Evolutionary conservation across 202 grass and related monocot genomes (phyloP).

Genomic region (Digitaria exilis): DNA sequence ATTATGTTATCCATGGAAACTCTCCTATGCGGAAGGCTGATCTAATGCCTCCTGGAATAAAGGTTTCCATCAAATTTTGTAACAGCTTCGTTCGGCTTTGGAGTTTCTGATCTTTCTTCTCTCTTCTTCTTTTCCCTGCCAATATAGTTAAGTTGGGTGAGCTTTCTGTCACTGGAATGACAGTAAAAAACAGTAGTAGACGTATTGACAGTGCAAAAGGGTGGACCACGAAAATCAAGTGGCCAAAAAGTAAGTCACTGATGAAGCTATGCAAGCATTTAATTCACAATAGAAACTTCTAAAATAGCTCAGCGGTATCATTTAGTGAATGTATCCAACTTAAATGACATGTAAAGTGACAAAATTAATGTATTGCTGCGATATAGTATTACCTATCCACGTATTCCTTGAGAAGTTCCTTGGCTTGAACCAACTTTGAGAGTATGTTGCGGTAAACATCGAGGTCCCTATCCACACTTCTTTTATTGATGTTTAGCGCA

Average conservation of each 20-base stretch:
- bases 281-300: too few relatives aligned
- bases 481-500: conserved; percentile 86
- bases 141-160: background rate
- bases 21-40: conserved; percentile 37
- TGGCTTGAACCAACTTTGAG: conserved; percentile 95
- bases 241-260: background rate
- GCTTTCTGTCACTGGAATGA: background rate
- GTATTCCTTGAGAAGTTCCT: conserved; percentile 99
- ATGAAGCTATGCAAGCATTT: conserved; percentile 10
- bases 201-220: background rate
- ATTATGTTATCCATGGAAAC: conserved; percentile 47
- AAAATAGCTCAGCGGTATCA: background rate
- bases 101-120: conserved; percentile 74
- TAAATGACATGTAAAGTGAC: conserved; percentile 6
- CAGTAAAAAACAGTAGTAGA: background rate
- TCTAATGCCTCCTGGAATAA: conserved; percentile 63
- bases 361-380: background rate
- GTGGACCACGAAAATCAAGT: background rate
- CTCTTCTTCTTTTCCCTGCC: conserved; percentile 99
- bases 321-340: background rate
- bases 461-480: conserved; percentile 94
- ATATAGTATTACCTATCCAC: conserved; percentile 69
- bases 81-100: conserved; percentile 74
- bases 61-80: conserved; percentile 71
- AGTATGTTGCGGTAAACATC: conserved; percentile 97